phyloP scores from a whole-genome alignment of 306 rosid species.

The Quercus ilex region DNA sequence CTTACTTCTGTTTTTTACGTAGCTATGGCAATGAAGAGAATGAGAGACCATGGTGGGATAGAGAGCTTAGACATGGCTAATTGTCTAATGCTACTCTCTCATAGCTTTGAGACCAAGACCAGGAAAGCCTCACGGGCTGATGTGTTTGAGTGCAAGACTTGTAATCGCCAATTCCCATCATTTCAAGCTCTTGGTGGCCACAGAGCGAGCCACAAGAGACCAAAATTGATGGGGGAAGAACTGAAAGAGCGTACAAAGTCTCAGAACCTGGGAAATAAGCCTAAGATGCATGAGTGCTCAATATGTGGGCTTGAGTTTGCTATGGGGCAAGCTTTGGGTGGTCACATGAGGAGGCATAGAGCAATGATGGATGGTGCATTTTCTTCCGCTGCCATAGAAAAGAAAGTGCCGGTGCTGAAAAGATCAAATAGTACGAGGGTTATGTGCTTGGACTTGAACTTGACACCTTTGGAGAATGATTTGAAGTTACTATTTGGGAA shows the following conservation, averaged over 20 bases:
- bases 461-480: conserved; percentile 85
- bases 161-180: conserved; percentile 65
- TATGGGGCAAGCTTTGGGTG: conserved; percentile 86
- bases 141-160: conserved; percentile 71
- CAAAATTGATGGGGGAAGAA: conserved; percentile 14
- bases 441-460: conserved; percentile 63
- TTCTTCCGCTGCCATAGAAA: conserved; percentile 13
- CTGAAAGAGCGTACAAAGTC: conserved; percentile 11
- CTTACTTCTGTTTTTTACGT: too few relatives aligned
- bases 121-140: background rate
- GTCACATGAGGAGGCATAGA: conserved; percentile 84
- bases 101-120: conserved; percentile 15
- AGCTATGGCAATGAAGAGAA: conserved; percentile 44
- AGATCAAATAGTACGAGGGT: conserved; percentile 52
- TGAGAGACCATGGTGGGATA: conserved; percentile 20
- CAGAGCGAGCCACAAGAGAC: conserved; percentile 76
- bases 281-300: conserved; percentile 56
- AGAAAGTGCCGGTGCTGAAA: conserved; percentile 44
- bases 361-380: conserved; percentile 18
- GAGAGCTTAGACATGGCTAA: conserved; percentile 28
- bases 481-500: conserved; percentile 58
- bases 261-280: conserved; percentile 14
- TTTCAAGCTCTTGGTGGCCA: conserved; percentile 95
- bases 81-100: conserved; percentile 39
- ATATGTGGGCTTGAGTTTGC: conserved; percentile 65